These are phyloP conservation scores for Suillus brevipes DNA, from an alignment of 768 basidiomycete genomes.

Conservation along the genomic window DNA sequence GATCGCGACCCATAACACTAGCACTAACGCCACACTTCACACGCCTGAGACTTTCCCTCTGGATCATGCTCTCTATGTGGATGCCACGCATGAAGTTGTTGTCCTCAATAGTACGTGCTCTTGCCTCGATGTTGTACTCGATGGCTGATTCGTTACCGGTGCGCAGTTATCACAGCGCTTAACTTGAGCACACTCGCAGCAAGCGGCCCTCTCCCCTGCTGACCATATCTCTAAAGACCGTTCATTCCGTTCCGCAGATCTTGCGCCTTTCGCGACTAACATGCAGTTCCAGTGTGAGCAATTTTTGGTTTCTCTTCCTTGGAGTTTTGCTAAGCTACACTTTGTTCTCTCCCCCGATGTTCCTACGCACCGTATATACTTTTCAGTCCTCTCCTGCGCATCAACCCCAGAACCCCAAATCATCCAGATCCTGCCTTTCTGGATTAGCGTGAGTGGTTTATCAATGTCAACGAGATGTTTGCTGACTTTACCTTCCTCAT, in stretches of 20 bases:
- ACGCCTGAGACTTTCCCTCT: conserved; percentile 71
- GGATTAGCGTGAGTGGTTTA: conserved; percentile 45
- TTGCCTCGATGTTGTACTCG: background rate
- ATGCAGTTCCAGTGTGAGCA: conserved; percentile 81
- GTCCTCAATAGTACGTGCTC: conserved; percentile 60
- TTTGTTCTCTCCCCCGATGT: background rate
- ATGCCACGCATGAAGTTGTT: conserved; percentile 48
- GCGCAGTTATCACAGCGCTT: conserved; percentile 75
- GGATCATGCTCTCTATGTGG: conserved; percentile 74
- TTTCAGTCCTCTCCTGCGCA: conserved; percentile 47
- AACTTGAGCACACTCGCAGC: conserved; percentile 76
- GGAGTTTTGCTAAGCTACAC: too few species aligned
- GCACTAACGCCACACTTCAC: conserved; percentile 82
- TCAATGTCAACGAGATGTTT: background rate
- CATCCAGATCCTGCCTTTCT: conserved; percentile 64
- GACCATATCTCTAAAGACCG: conserved; percentile 57
- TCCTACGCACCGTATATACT: conserved; percentile 3
- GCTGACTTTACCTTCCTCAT: conserved; percentile 13
- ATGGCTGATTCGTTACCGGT: conserved; percentile 7
- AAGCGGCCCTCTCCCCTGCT: conserved; percentile 71
- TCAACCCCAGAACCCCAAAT: conserved; percentile 38
- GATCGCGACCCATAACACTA: conserved; percentile 70
- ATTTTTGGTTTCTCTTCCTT: conserved; percentile 11
- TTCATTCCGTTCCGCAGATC: conserved; percentile 71
- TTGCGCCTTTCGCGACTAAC: conserved; percentile 88